Percentiles rank a stretch among this genome's conserved stretches.
Evolutionary conservation across 768 basidiomycete species (phyloP).

Genomic region (Leccinum broughii): DNA sequence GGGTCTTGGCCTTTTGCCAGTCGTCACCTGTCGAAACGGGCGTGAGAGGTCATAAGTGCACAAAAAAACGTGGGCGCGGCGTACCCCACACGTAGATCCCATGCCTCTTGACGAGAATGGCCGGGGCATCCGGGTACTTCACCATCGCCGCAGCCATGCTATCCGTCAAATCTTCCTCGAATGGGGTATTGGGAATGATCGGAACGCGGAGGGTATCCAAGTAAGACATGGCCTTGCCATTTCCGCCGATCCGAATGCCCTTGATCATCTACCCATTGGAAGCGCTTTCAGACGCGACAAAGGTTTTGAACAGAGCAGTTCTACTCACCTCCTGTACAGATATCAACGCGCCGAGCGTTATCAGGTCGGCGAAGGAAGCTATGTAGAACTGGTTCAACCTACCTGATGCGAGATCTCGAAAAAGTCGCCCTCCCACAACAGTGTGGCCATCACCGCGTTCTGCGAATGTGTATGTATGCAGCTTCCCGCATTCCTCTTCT

Average conservation of each 20-base stretch:
- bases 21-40: constrained; percentile 45
- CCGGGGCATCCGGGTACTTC: constrained; percentile 76
- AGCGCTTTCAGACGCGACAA: neutral
- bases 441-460: constrained; percentile 85
- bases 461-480: constrained; percentile 94
- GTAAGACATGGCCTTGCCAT: constrained; percentile 75
- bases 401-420: constrained; percentile 87
- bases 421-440: constrained; percentile 67
- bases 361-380: neutral
- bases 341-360: neutral
- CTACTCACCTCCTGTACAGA: constrained; percentile 42
- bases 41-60: constrained; percentile 10
- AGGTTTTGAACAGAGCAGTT: neutral
- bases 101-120: constrained; percentile 73
- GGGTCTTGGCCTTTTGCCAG: constrained; percentile 90
- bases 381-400: neutral
- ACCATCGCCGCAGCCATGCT: constrained; percentile 87
- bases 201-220: constrained; percentile 84
- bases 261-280: constrained; percentile 75
- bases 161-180: constrained; percentile 86
- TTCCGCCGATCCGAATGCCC: constrained; percentile 76
- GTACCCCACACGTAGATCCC: constrained; percentile 87
- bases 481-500: constrained; percentile 72
- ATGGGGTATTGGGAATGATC: constrained; percentile 89
- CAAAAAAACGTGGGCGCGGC: constrained; percentile 11